A percentile compares a stretch with the other conserved stretches of the same genome.
phyloP scores from a whole-genome alignment of 176 grass and related monocot species.

The Pharus latifolius region DNA sequence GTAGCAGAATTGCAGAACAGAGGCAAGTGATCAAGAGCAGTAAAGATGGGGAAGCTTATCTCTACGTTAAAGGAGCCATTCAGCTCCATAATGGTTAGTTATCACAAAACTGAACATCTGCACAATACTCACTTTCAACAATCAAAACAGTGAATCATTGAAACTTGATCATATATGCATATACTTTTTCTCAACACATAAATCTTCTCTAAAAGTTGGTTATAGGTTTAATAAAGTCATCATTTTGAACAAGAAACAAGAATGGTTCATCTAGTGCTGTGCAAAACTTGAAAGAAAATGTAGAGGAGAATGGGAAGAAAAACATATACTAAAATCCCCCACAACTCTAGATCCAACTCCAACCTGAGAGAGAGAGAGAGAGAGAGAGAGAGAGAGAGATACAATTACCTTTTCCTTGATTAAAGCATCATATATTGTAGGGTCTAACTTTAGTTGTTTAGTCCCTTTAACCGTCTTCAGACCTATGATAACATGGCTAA shows the following conservation, averaged over 20 bases:
- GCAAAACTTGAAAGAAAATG: background rate
- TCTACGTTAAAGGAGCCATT: background rate
- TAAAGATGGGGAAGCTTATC: background rate
- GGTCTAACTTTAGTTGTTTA: slow-evolving; percentile 86
- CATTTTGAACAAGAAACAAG: slow-evolving; percentile 1
- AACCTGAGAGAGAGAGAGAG: background rate
- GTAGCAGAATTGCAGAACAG: background rate
- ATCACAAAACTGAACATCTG: background rate
- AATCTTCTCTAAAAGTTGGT: background rate
- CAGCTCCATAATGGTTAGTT: background rate
- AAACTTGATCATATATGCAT: background rate
- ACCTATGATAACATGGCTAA: slow-evolving; percentile 83
- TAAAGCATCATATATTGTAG: slow-evolving; percentile 95
- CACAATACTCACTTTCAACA: too few species aligned
- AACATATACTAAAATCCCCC: too few species aligned
- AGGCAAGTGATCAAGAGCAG: background rate
- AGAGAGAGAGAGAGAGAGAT: background rate
- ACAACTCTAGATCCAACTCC: background rate
- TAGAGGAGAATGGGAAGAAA: too few species aligned
- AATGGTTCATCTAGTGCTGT: background rate
- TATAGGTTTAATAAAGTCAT: background rate
- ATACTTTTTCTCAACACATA: background rate
- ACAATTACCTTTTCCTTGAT: slow-evolving; percentile 91
- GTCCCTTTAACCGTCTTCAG: slow-evolving; percentile 97
- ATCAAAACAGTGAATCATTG: background rate